A percentile compares a stretch with the other conserved stretches of the same genome.
Conservation (phyloP, 1,284 basidiomycete species). For the Ganoderma resinaceum region DNA sequence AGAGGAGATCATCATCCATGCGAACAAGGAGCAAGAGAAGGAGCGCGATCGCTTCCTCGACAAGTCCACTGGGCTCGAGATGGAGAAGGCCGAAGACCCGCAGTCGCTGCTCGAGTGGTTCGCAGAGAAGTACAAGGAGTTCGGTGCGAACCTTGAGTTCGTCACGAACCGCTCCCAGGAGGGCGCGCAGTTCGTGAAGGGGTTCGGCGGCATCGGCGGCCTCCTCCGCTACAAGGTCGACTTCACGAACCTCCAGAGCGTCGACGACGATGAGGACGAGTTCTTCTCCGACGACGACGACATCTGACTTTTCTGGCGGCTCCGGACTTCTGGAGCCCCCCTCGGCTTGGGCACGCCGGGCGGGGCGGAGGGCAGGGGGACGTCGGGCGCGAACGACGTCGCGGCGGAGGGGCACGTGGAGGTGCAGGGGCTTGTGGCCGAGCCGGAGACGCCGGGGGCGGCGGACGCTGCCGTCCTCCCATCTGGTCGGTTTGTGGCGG, state of each 20-base stretch:
- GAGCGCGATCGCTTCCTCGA: slow-evolving; percentile 95
- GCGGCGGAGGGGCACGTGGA: background rate
- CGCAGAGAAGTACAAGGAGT: slow-evolving; percentile 97
- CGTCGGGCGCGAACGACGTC: slow-evolving; percentile 16
- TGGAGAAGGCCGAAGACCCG: slow-evolving; percentile 89
- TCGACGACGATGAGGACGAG: slow-evolving; percentile 81
- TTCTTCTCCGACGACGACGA: slow-evolving; percentile 84
- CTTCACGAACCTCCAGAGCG: slow-evolving; percentile 77
- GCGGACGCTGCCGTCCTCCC: slow-evolving; percentile 7
- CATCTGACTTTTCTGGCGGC: slow-evolving; percentile 85
- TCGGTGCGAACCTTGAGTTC: slow-evolving; percentile 94
- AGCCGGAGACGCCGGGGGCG: slow-evolving; percentile 7
- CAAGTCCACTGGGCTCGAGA: slow-evolving; percentile 93
- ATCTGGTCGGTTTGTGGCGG: background rate
- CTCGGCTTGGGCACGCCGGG: slow-evolving; percentile 62
- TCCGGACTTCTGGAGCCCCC: slow-evolving; percentile 71
- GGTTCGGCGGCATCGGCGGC: slow-evolving; percentile 98
- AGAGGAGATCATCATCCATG: slow-evolving; percentile 88
- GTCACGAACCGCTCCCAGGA: slow-evolving; percentile 94
- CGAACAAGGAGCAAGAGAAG: slow-evolving; percentile 83
- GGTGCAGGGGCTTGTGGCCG: background rate
- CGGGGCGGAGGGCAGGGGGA: slow-evolving; percentile 55
- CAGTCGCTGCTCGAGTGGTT: slow-evolving; percentile 96
- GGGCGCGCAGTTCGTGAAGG: slow-evolving; percentile 98
- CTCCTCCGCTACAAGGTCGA: slow-evolving; percentile 96